Base-by-base conservation (phyloP, 2,329 filamentous ascomycete genomes). In the Fusarium liriodendri region DNA sequence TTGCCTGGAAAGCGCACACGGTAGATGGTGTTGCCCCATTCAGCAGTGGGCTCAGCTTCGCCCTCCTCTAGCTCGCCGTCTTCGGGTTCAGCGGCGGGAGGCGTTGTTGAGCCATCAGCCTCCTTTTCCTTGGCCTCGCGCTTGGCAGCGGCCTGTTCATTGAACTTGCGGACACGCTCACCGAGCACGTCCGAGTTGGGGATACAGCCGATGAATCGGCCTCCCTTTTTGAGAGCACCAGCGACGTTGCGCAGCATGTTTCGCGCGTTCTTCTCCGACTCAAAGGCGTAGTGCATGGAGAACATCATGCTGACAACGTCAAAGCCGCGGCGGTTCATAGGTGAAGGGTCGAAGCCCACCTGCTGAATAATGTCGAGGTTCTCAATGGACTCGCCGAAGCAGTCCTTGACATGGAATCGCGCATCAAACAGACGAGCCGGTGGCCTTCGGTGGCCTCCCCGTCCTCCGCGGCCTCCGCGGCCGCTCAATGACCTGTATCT, bases 281-380 rank as follows among this genome's bases (percentile, higher is more conserved):
- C 97, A 77, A 98, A 99, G 7, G 97, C 95, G 82, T 99, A 99
- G 84, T 99, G 97, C 91, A 99, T 97, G 79, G 95, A 97, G 83
- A 99, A 99, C 97, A 99, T 99, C 90, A 98, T 98, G 80, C 93
- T 95, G 72, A 99, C 96, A 47, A 98, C 94, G 81, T 99, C 97
- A 78, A 98, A 99, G 5, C 96, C 95, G 64, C 93, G 93, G 62
- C 90, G 90, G 70, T 91, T 82, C 91, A 93, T 84, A 86, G 94
- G 78, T 85, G 92, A 92, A 0, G 89, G 87, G 79, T 97, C 94
- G 77, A 98, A 98, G 25, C 97, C 97, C 33, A 99, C 95, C 66
- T 97, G 90, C 58, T 90, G 90, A 59, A 99, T 88, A 75, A 98
- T 93, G 16, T 92, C 90, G 52, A 98, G 88, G 69, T 97, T 92